Evolutionary conservation across 2,329 filamentous ascomycete species (phyloP).

Genomic region (Aspergillus ruber): DNA sequence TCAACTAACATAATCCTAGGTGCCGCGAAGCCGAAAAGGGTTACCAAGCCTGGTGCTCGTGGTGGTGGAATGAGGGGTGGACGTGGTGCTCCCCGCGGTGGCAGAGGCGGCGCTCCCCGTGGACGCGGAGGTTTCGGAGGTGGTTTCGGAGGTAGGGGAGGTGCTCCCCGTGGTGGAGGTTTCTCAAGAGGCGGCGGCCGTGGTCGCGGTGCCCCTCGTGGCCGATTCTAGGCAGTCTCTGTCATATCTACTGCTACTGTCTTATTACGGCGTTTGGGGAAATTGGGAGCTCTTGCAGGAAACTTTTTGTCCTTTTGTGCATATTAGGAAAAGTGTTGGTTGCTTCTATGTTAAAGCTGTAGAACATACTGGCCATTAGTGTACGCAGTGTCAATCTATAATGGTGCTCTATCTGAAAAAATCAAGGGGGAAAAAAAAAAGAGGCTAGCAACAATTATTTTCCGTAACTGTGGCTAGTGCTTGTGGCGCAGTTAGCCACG

Average conservation of each 20-base stretch:
- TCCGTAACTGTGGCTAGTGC: slow-evolving; percentile 17
- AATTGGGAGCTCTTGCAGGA: slow-evolving; percentile 34
- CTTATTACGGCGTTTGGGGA: slow-evolving; percentile 40
- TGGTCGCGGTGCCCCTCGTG: slow-evolving; percentile 23
- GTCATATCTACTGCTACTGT: slow-evolving; percentile 25
- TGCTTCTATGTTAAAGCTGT: slow-evolving; percentile 22
- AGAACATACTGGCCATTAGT: slow-evolving; percentile 23
- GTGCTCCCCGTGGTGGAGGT: slow-evolving; percentile 24
- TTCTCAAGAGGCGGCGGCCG: slow-evolving; percentile 25
- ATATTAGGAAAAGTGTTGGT: slow-evolving; percentile 28
- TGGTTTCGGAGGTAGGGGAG: slow-evolving; percentile 41
- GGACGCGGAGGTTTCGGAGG: slow-evolving; percentile 38
- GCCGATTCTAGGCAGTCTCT: slow-evolving; percentile 21
- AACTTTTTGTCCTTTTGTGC: slow-evolving; percentile 31
- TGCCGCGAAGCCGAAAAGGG: slow-evolving; percentile 58
- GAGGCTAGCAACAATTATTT: not conserved
- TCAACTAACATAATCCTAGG: slow-evolving; percentile 42
- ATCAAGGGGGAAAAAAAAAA: not conserved
- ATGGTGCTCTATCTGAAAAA: too few relatives aligned
- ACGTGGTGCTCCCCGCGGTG: slow-evolving; percentile 36
- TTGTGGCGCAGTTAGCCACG: slow-evolving; percentile 24
- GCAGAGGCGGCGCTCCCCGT: slow-evolving; percentile 34
- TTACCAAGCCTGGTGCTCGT: slow-evolving; percentile 41
- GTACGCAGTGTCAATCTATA: not conserved
- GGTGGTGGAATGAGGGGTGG: slow-evolving; percentile 43